These are phyloP conservation scores for Russula olivacea DNA, from an alignment of 768 basidiomycete species.

Conservation along the genomic window DNA sequence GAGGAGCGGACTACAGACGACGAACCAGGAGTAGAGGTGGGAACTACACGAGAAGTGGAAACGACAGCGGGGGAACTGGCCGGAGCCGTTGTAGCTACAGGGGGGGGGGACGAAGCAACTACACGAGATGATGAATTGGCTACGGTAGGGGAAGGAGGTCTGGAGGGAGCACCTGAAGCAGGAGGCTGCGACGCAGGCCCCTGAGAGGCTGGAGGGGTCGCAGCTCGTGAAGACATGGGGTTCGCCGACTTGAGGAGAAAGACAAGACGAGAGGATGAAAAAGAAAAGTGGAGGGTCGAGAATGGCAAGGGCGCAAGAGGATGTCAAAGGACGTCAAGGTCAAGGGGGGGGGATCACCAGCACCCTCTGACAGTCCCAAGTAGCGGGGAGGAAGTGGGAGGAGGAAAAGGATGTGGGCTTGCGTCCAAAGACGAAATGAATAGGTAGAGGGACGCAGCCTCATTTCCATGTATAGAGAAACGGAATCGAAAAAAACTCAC, in stretches of 20 bases:
- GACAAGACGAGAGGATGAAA: background rate
- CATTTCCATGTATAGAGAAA: background rate
- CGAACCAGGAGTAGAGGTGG: background rate
- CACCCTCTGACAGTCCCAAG: too few species aligned
- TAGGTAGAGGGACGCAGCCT: background rate
- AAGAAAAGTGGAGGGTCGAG: background rate
- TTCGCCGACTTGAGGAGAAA: background rate
- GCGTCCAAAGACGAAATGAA: background rate
- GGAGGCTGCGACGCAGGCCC: background rate
- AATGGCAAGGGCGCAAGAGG: background rate
- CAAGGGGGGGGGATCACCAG: too few species aligned
- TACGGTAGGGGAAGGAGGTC: background rate
- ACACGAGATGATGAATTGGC: background rate
- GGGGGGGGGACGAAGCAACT: background rate
- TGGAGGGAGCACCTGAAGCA: background rate
- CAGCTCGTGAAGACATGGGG: background rate
- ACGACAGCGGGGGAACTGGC: too few species aligned
- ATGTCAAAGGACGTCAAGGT: background rate
- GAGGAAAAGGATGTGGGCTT: background rate
- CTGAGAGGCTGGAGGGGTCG: background rate
- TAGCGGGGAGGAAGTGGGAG: background rate
- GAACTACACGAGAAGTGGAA: background rate
- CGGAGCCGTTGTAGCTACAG: too few species aligned
- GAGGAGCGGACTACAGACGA: background rate
- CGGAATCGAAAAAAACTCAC: background rate